These are phyloP conservation scores for Phaeolepiota aurea DNA, from an alignment of 768 basidiomycete genomes.

Conservation along the genomic window DNA sequence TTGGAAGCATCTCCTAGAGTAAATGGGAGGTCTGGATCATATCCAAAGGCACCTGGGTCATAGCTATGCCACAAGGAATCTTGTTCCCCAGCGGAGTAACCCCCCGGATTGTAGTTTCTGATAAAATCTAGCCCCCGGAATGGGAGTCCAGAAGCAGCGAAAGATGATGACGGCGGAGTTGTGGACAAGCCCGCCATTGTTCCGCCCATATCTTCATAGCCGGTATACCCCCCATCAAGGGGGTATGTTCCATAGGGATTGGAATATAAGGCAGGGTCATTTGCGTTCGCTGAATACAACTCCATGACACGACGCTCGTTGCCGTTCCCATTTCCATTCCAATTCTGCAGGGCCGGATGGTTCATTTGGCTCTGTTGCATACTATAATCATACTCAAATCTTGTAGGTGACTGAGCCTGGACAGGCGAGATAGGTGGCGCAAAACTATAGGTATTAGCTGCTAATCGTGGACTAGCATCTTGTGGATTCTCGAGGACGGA, in stretches of 20 bases:
- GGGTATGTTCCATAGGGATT: conserved; percentile 35
- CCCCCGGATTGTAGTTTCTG: conserved; percentile 61
- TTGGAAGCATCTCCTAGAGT: conserved; percentile 35
- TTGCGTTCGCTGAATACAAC: conserved; percentile 30
- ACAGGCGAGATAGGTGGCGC: conserved; percentile 44
- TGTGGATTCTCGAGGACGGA: conserved; percentile 37
- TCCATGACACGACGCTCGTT: conserved; percentile 27
- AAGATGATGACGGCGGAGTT: conserved; percentile 54
- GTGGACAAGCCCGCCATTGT: conserved; percentile 38
- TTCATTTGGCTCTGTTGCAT: conserved; percentile 22
- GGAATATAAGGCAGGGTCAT: conserved; percentile 36
- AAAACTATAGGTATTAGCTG: conserved; percentile 33
- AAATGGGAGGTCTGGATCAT: conserved; percentile 75
- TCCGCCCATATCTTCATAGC: conserved; percentile 29
- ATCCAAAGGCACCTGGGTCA: conserved; percentile 66
- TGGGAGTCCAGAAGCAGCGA: conserved; percentile 68
- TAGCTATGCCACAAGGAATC: conserved; percentile 55
- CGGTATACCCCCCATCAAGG: conserved; percentile 30
- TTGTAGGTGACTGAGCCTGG: conserved; percentile 42
- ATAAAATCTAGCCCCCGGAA: conserved; percentile 82
- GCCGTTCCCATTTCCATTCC: conserved; percentile 28
- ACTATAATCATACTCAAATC: conserved; percentile 50
- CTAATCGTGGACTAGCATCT: conserved; percentile 50
- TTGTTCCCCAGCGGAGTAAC: conserved; percentile 37
- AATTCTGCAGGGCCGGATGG: conserved; percentile 31